Percentiles rank a stretch among this genome's conserved stretches.
Conservation (phyloP, 257 asterid genomes). For the Ajuga chamaepitys region DNA sequence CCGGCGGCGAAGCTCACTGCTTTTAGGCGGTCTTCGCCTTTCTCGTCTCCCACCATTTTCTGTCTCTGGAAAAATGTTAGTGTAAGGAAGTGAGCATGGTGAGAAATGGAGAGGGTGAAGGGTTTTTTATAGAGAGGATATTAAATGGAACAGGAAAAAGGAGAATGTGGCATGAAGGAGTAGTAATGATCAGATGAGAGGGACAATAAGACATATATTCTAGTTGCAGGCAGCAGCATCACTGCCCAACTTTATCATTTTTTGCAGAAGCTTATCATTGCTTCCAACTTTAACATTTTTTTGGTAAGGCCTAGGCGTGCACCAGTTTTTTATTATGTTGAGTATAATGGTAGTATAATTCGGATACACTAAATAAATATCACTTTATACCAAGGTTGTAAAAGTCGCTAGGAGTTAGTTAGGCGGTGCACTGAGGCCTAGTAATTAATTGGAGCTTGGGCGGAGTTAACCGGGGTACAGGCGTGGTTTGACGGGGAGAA, state of each 20-base stretch:
- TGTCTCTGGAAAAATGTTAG: not conserved
- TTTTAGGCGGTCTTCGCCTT: slow-evolving; percentile 38
- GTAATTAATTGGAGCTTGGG: no score
- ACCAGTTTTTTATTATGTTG: slow-evolving; percentile 23
- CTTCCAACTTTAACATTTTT: slow-evolving; percentile 15
- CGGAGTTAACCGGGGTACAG: no score
- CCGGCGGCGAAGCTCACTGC: slow-evolving; percentile 93
- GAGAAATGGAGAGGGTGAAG: not conserved
- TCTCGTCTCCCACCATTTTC: slow-evolving; percentile 30
- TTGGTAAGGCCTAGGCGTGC: slow-evolving; percentile 37
- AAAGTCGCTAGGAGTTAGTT: no score
- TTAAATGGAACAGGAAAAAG: not conserved
- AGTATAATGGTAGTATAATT: not conserved
- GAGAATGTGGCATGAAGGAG: slow-evolving; percentile 11
- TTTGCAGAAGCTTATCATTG: slow-evolving; percentile 35
- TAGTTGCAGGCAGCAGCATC: slow-evolving; percentile 26
- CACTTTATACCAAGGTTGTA: no score
- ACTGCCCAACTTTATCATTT: slow-evolving; percentile 16
- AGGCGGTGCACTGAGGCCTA: no score
- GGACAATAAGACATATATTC: slow-evolving; percentile 85
- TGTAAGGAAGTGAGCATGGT: not conserved
- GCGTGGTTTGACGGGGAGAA: no score
- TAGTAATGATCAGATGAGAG: slow-evolving; percentile 42
- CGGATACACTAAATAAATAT: no score
- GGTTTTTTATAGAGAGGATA: slow-evolving; percentile 20